Evolutionary conservation across 768 basidiomycete species (phyloP), one percentile per base, ranked within the genome.

Genomic region (Psilocybe subaeruginosa): DNA sequence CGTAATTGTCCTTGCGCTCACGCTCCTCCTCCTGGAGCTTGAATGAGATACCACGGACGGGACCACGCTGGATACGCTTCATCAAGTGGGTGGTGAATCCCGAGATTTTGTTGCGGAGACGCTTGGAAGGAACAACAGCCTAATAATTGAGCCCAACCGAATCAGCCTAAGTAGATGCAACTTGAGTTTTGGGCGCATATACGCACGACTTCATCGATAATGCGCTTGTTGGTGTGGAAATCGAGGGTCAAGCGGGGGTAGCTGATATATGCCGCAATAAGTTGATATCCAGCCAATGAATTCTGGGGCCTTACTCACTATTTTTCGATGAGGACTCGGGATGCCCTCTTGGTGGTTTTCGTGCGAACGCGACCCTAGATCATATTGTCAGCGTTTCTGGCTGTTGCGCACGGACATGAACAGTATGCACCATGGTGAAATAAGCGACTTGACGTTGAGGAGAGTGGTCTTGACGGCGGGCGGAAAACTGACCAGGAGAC

Each of bases 1-100:
- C 97, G 77, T 93, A 98, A 85, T 98, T 96, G 77, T 99, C 97
- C 86, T 99, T 99, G 72, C 97, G 83, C 80, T 99, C 97, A 64
- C 97, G 87, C 82, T 99, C 97, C 80, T 99, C 97, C 75, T 99
- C 97, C 77, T 99, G 97, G 69, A 99, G 91, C 80, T 98, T 97
- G 94, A 99, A 99, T 59, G 97, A 99, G 77, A 99, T 99, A 70
- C 97, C 97, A 66, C 95, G 94, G 66, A 99, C 97, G 71, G 97
- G 97, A 3, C 97, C 97, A 62, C 89, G 89, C 79, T 97, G 95
- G 72, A 99, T 99, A 73, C 97, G 95, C 87, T 95, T 98, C 97
- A 99, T 99, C 77, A 99, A 83, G 76, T 99, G 97, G 71, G 97
- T 99, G 62, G 97, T 99, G 88, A 99, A 99, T 50, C 97, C 97